Evolutionary conservation across 2,329 filamentous ascomycete species (phyloP), one percentile per base, ranked within the genome.

Genomic region (Sclerotinia subarctica): DNA sequence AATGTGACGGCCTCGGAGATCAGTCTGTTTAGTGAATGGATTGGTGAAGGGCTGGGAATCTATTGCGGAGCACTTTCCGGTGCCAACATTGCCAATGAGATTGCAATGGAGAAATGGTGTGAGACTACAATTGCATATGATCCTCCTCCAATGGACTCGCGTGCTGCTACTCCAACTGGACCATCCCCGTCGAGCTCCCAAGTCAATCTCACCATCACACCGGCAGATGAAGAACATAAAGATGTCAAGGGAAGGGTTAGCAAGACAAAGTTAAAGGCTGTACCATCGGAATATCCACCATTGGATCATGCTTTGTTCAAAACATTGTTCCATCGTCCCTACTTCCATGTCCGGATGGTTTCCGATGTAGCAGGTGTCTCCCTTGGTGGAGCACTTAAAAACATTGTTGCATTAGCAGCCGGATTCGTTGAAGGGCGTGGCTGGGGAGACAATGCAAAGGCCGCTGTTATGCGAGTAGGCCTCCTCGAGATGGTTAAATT

Each of bases 401-500:
- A 99, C 82, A 90, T 99, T 72, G 92, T 99, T 67, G 95, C 95
- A 6, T 83, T 99, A 24, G 94, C 93, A 6, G 94, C 95, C 44
- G 95, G 95, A 68, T 99, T 96, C 79, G 93, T 98, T 56, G 93
- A 97, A 72, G 95, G 95, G 47, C 87, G 94, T 70, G 94, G 94
- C 72, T 99, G 95, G 94, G 95, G 95, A 76, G 94, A 98, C 82
- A 99, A 98, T 74, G 94, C 94, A 73, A 98, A 99, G 82, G 93
- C 95, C n/a, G 95, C 95, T 57, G 90, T 99, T 70, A 98, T 99
- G 93, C 91, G 95, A 53, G 90, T 98, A 26, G 95, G 95, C 10
- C 87, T 99, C 57, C 85, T 97, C 74, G 95, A 99, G 81, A 97
- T 97, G 90, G 93, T 98, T 76, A 90, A 91, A 77, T 99, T 99